Percentiles rank a stretch among this genome's conserved stretches.
These are phyloP conservation scores for Plantago major DNA, from an alignment of 257 asterid genomes.

Conservation along the genomic window DNA sequence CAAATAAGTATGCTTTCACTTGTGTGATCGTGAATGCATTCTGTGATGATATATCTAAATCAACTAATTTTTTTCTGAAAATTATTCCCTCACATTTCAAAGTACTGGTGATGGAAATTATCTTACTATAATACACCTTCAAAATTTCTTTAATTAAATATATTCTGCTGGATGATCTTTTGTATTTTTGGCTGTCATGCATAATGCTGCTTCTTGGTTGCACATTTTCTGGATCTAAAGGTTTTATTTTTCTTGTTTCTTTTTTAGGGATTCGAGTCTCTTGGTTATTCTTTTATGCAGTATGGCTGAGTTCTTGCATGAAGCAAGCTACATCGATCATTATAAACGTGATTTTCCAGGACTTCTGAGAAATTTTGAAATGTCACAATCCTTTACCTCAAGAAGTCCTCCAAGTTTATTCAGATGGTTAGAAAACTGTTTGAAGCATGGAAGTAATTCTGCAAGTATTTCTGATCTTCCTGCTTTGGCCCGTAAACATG, in stretches of 20 bases:
- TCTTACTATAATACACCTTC: too few species aligned
- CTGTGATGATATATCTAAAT: too few species aligned
- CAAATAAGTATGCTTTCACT: too few species aligned
- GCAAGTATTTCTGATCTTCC: slow-evolving; percentile 72
- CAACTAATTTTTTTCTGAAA: too few species aligned
- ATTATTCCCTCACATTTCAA: too few species aligned
- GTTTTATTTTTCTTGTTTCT: slow-evolving; percentile 24
- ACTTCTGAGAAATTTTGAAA: slow-evolving; percentile 37
- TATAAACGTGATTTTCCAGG: slow-evolving; percentile 85
- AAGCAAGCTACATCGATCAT: slow-evolving; percentile 78
- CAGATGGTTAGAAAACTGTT: slow-evolving; percentile 88
- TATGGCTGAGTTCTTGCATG: slow-evolving; percentile 63
- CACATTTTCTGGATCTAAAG: slow-evolving; percentile 13
- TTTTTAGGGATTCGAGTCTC: slow-evolving; percentile 77
- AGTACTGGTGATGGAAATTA: too few species aligned
- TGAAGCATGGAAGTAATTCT: slow-evolving; percentile 60
- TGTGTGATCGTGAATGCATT: too few species aligned
- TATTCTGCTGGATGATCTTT: neutral
- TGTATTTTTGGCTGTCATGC: slow-evolving; percentile 9
- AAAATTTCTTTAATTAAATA: too few species aligned
- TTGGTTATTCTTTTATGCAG: slow-evolving; percentile 67
- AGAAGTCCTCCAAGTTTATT: slow-evolving; percentile 74
- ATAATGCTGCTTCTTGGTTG: slow-evolving; percentile 6
- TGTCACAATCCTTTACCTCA: slow-evolving; percentile 30
- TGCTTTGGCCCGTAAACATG: slow-evolving; percentile 56